phyloP scores from a whole-genome alignment of 345 rosid genomes.

The Linum trigynum region DNA sequence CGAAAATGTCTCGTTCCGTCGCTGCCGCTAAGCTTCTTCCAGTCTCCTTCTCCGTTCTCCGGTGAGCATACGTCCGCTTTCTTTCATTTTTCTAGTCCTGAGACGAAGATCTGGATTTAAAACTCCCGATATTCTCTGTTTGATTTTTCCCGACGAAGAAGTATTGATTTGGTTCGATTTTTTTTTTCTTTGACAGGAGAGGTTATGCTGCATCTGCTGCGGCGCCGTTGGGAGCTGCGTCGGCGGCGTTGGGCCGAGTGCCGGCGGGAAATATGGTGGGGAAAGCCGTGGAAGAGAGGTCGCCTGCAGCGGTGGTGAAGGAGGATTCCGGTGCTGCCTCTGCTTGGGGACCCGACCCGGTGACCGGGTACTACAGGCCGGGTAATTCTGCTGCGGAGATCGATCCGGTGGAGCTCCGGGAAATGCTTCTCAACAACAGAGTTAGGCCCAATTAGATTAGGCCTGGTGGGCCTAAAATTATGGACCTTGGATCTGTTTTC shows the following conservation, averaged over 20 bases:
- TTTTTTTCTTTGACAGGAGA: slow-evolving; percentile 22
- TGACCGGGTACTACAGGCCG: slow-evolving; percentile 67
- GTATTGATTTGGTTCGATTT: neutral
- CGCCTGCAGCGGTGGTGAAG: slow-evolving; percentile 6
- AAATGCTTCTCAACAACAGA: slow-evolving; percentile 45
- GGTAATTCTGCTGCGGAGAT: slow-evolving; percentile 40
- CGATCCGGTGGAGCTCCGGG: slow-evolving; percentile 57
- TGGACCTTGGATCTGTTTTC: neutral
- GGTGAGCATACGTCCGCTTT: slow-evolving; percentile 14
- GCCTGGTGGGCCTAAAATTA: neutral
- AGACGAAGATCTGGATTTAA: neutral
- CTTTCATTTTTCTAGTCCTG: neutral
- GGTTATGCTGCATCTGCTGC: slow-evolving; percentile 41
- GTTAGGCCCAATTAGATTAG: slow-evolving; percentile 16
- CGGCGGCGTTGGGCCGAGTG: slow-evolving; percentile 24
- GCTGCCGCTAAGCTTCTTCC: slow-evolving; percentile 20
- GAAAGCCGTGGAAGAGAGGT: slow-evolving; percentile 24
- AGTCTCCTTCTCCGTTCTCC: slow-evolving; percentile 15
- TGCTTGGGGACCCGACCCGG: slow-evolving; percentile 69
- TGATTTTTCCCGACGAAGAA: neutral
- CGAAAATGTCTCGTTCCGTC: slow-evolving; percentile 31
- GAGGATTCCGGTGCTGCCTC: slow-evolving; percentile 27
- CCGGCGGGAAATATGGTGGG: slow-evolving; percentile 26
- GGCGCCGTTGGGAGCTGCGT: slow-evolving; percentile 16
- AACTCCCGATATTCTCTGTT: neutral